A percentile compares a stretch with the other conserved stretches of the same genome.
Evolutionary conservation across 306 rosid genomes (phyloP).

Genomic region (Mucuna pruriens): DNA sequence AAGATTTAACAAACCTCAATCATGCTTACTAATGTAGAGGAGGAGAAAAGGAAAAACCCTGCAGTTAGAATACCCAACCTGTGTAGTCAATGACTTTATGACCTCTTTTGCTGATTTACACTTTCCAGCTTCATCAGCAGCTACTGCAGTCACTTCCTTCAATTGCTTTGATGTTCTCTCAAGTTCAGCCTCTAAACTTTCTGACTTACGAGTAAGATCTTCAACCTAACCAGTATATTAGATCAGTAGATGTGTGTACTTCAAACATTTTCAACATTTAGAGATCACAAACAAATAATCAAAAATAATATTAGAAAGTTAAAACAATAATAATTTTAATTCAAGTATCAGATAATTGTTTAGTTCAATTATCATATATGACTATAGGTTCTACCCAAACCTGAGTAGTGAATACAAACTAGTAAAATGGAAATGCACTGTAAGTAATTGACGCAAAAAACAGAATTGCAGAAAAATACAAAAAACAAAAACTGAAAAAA

Average conservation of each 20-base stretch:
- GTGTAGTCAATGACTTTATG: slow-evolving; percentile 82
- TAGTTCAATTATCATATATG: slow-evolving; percentile 16
- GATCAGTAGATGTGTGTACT: slow-evolving; percentile 30
- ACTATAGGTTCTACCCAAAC: background rate
- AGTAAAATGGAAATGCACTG: slow-evolving; percentile 26
- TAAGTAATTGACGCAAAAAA: slow-evolving; percentile 21
- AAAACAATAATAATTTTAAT: slow-evolving; percentile 12
- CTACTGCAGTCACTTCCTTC: slow-evolving; percentile 79
- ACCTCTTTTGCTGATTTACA: slow-evolving; percentile 93
- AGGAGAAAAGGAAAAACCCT: background rate
- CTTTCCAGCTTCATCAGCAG: slow-evolving; percentile 86
- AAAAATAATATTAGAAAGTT: background rate
- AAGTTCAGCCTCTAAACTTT: slow-evolving; percentile 80
- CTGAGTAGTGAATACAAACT: slow-evolving; percentile 19
- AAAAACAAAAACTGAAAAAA: too few species aligned
- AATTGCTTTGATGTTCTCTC: slow-evolving; percentile 72
- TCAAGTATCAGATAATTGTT: slow-evolving; percentile 21
- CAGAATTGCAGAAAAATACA: too few species aligned
- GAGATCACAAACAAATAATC: slow-evolving; percentile 22
- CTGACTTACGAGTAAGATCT: slow-evolving; percentile 71
- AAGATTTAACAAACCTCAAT: slow-evolving; percentile 22
- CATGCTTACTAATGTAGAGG: background rate
- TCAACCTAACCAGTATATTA: slow-evolving; percentile 65
- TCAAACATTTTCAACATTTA: slow-evolving; percentile 32
- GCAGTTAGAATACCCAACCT: slow-evolving; percentile 60